A percentile compares a stretch with the other conserved stretches of the same genome.
Conservation (phyloP, 495 filamentous ascomycete species). For the Astrocystis sublimbata region DNA sequence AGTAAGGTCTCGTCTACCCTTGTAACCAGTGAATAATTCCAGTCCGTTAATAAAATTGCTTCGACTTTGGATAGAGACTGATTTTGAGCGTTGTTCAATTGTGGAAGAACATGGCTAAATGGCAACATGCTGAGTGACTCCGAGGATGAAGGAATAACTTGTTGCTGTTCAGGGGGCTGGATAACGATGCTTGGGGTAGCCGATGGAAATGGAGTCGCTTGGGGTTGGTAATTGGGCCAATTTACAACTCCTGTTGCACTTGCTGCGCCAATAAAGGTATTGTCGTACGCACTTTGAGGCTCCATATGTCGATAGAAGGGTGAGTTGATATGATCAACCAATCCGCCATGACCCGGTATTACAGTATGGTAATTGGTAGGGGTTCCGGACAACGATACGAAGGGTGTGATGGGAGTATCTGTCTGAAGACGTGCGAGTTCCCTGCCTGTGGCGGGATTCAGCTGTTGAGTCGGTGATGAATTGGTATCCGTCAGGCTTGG, state of each 20-base stretch:
- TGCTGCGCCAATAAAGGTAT: background rate
- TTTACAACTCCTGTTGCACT: background rate
- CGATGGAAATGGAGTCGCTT: background rate
- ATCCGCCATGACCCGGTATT: background rate
- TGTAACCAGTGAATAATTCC: background rate
- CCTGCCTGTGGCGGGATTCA: background rate
- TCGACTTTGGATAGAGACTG: background rate
- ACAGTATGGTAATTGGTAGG: background rate
- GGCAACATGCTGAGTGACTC: background rate
- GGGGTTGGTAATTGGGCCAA: no score
- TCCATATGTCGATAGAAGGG: background rate
- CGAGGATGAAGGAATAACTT: background rate
- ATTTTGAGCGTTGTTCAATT: background rate
- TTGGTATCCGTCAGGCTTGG: background rate
- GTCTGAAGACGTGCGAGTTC: background rate
- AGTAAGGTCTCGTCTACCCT: background rate
- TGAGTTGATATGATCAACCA: background rate
- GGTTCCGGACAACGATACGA: background rate
- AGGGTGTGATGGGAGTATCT: background rate
- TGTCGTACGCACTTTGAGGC: background rate
- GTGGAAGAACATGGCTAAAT: no score
- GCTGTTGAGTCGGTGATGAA: background rate
- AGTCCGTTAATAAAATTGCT: background rate
- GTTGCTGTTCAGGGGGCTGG: background rate
- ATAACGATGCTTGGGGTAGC: background rate